Base-by-base conservation (phyloP, 1,284 basidiomycete genomes). In the Pseudozyma thailandica region DNA sequence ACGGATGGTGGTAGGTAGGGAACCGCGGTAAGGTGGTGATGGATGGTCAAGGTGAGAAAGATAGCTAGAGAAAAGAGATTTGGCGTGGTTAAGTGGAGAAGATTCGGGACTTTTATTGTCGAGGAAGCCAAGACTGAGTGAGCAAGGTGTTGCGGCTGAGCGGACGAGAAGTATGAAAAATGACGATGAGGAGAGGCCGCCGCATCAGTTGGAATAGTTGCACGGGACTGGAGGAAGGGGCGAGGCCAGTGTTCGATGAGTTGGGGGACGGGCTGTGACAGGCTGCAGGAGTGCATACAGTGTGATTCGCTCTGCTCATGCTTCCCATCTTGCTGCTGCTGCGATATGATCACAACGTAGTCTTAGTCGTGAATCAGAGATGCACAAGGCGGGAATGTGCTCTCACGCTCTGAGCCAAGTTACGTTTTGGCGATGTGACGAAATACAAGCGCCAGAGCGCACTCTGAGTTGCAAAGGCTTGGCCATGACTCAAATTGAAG, bases 151-250 rank as follows among this genome's bases (percentile, higher is more conserved):
- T 3, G 44, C 25, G 23, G 23, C 26, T 18, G 43, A 12, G 43
- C n/a, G n/a, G n/a, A n/a, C n/a, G n/a, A n/a, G n/a, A 2, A 18
- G 15, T 13, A 18, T 20, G 28, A 21, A 33, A 46, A 46, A 46
- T 46, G 44, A 46, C 44, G 44, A 46, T 46, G 44, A 44, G 25
- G 18, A 6, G 10, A 16, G 18, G 10, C 26, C 33, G 33, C 33
- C 33, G 33, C 33, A 35, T 35, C 33, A 35, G 21, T n/a, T 41
- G n/a, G n/a, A n/a, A n/a, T n/a, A n/a, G n/a, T 21, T 7, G n/a
- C 38, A 41, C 13, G 6, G 6, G 18, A 38, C 10, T 18, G 6
- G 28, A 3, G 21, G 25, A 9, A 25, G 21, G 13, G 16, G 25
- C 8, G 43, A 44, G 18, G 27, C 33, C 13, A 35, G 27, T 28